Evolutionary conservation across 2,329 filamentous ascomycete species (phyloP), one percentile per base, ranked within the genome.

Genomic region (Arthrobotrys pseudoclavata): DNA sequence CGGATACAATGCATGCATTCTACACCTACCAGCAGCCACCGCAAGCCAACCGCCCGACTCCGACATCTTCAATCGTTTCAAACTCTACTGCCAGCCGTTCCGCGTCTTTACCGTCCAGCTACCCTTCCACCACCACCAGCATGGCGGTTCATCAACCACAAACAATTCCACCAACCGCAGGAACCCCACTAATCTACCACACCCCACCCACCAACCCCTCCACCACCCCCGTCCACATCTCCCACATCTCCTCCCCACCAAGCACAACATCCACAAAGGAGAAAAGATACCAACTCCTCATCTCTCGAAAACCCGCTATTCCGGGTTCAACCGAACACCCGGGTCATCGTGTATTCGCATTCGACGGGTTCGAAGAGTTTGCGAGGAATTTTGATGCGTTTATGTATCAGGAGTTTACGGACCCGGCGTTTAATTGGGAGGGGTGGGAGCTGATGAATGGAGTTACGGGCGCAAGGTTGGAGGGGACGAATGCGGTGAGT

Each of bases 391-490:
- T 77, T 20, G 74, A 77, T 29, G 34, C 12, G 1, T 77, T 50
- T 34, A 67, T 77, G 61, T 53, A 29, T 20, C 18, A 52, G 18
- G 52, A 77, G 53, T 77, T 77, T 15, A 55, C 45, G 5, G 67
- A 77, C 45, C 74, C 74, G 20, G 15, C 2, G 26, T 77, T 77
- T 20, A 48, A 57, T 37, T 77, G 74, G 74, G 61, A 63, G 0
- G n/a, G 15, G 1, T 77, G 74, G 74, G 74, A 68, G 61, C 48
- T 77, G 67, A 61, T 68, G 67, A 77, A 77, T 71, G 61, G 67
- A 9, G 22, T 71, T 20, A 77, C 50, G 12, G 60, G 26, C 15
- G 45, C 31, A 1, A 55, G 61, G 34, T 57, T 77, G 34, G 13
- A 22, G 7, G 53, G 42, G 7, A 22, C 67, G 1, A 55, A 62